These are phyloP conservation scores for Gossypium bickii DNA, from an alignment of 345 rosid species.

Conservation along the genomic window DNA sequence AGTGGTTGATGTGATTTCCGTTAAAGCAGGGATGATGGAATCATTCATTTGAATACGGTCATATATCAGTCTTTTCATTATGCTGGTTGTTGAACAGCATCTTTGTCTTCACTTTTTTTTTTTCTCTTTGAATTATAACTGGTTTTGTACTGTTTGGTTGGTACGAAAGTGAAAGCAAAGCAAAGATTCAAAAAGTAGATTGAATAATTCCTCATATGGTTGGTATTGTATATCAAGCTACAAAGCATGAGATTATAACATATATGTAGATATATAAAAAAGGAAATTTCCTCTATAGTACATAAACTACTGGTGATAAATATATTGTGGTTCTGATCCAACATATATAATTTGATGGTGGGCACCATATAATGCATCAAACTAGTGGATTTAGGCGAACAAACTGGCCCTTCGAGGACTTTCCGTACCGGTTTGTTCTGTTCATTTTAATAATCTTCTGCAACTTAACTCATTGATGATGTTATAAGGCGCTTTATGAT, in stretches of 20 bases:
- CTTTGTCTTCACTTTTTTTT: neutral
- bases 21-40: neutral
- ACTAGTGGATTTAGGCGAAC: neutral
- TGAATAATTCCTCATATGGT: neutral
- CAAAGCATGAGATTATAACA: neutral
- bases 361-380: neutral
- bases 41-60: neutral
- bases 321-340: neutral
- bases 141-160: neutral
- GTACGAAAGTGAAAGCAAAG: conserved; percentile 5
- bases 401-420: too few species aligned
- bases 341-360: neutral
- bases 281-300: neutral
- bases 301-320: neutral
- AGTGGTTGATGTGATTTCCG: neutral
- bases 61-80: neutral
- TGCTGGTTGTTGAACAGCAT: neutral
- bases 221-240: neutral
- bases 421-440: neutral
- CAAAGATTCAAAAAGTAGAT: neutral
- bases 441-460: neutral
- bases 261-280: neutral
- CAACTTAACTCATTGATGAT: neutral
- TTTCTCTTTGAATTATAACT: neutral
- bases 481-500: neutral